phyloP scores from a whole-genome alignment of 2,329 filamentous ascomycete species.

The Neofusicoccum sp. region DNA sequence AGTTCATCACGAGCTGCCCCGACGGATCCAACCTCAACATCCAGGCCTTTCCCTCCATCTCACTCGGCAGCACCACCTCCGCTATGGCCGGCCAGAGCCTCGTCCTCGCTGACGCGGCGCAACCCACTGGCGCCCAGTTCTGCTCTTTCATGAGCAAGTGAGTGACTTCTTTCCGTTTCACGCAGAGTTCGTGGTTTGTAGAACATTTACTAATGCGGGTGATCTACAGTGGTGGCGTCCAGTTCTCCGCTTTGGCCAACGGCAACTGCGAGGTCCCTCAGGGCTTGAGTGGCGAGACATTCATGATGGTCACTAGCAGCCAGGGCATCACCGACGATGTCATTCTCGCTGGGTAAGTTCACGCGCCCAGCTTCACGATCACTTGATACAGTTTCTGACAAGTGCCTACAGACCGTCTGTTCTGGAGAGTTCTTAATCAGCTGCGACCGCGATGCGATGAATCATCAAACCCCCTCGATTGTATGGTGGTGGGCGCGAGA shows the following conservation, averaged over 20 bases:
- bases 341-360: conserved; percentile 60
- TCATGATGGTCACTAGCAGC: conserved; percentile 65
- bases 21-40: conserved; percentile 64
- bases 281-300: conserved; percentile 65
- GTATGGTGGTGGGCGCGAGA: not conserved
- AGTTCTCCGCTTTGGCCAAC: conserved; percentile 60
- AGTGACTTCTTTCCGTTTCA: conserved; percentile 36
- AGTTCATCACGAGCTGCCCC: conserved; percentile 73
- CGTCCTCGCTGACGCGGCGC: conserved; percentile 39
- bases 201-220: conserved; percentile 28
- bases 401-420: conserved; percentile 5
- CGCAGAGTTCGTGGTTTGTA: too few relatives aligned
- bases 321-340: conserved; percentile 46
- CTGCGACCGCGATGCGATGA: not conserved
- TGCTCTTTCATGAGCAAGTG: conserved; percentile 69
- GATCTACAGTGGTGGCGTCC: conserved; percentile 34
- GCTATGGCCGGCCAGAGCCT: conserved; percentile 37
- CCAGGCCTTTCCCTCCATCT: conserved; percentile 62
- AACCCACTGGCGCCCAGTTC: conserved; percentile 53
- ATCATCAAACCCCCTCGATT: not conserved
- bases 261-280: conserved; percentile 64
- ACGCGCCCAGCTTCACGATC: not conserved
- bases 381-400: not conserved
- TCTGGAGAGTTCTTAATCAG: conserved; percentile 8
- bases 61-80: conserved; percentile 38